Evolutionary conservation across 805 yeast species (phyloP), one percentile per base, ranked within the genome.

Genomic region (Saturnispora quitensis): DNA sequence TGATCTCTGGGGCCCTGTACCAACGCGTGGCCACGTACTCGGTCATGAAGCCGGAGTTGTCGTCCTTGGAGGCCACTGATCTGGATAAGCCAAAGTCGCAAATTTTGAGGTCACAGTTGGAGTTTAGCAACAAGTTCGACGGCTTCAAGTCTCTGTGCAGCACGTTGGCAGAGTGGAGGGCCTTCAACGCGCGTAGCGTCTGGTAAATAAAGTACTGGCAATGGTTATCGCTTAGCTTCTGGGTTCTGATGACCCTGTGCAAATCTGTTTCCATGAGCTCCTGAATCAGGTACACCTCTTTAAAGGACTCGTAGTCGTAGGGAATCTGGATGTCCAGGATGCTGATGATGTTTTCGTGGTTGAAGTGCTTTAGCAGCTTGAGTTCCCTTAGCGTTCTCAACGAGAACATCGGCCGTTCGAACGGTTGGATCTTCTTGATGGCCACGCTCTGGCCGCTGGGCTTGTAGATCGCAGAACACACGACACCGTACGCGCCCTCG

Each of bases 1-100:
- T 91, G 65, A 91, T 89, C 62, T 91, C 98, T 0, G 98, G 98
- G 0, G 98, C 98, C 52, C 98, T 75, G 68, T 91, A 91, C 97
- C 98, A 91, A 58, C 98, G 74, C 3, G 98, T 91, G 9, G 98
- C 98, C 43, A 91, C 98, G 65, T 91, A 91, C 68, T 91, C 98
- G 2, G 98, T 91, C 95, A 91, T 85, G 65, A 82, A 82, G 5
- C 88, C 89, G 55, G 80, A 77, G 63, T 81, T 82, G 62, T 81
- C 83, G 60, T 83, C 83, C 51, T 72, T 72, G 53, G 78, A 73
- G 36, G 88, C 80, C 53, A 80, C 76, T 20, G 81, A 70, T 53
- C 86, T 71, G 1, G 98, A 97, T 44, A 91, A 73, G 0, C 98
- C 98, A 67, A 91, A 91, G 68, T 91, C 98, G 68, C 97, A 89